Evolutionary conservation across 2,329 filamentous ascomycete genomes (phyloP).

Genomic region (Fusarium drepaniforme): DNA sequence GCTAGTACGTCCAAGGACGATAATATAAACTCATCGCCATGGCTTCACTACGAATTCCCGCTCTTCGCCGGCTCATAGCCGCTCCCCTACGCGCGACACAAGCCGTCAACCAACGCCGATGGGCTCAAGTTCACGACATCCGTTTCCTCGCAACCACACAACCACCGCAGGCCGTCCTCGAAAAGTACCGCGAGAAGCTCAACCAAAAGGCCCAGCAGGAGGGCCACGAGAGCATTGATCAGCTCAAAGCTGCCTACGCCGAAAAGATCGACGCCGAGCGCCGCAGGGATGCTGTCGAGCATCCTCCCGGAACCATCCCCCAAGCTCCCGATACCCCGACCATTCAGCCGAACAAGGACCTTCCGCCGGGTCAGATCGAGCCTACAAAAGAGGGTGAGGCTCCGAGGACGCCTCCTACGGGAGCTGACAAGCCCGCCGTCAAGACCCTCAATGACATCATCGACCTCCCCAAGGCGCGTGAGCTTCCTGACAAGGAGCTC

Average conservation of each 20-base stretch:
- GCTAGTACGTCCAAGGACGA: slow-evolving; percentile 10
- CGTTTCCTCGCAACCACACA: slow-evolving; percentile 88
- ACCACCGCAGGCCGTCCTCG: slow-evolving; percentile 74
- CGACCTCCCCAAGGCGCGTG: slow-evolving; percentile 81
- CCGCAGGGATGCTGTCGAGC: slow-evolving; percentile 72
- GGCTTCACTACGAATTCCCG: slow-evolving; percentile 61
- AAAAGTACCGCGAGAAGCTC: slow-evolving; percentile 91
- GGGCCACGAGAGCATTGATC: slow-evolving; percentile 76
- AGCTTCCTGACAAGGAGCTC: slow-evolving; percentile 84
- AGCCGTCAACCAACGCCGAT: slow-evolving; percentile 75
- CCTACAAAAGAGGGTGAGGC: slow-evolving; percentile 23
- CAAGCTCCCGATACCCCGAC: slow-evolving; percentile 52
- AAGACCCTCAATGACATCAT: slow-evolving; percentile 69
- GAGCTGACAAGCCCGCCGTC: slow-evolving; percentile 48
- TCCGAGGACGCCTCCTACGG: slow-evolving; percentile 27
- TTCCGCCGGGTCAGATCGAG: slow-evolving; percentile 41
- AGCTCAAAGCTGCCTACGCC: slow-evolving; percentile 85
- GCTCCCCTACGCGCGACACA: slow-evolving; percentile 49
- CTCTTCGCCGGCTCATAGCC: slow-evolving; percentile 60
- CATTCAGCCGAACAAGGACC: slow-evolving; percentile 52
- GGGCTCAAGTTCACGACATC: slow-evolving; percentile 93
- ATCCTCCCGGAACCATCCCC: slow-evolving; percentile 47
- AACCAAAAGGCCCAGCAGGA: slow-evolving; percentile 82
- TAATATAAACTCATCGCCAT: slow-evolving; percentile 49
- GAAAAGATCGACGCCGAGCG: slow-evolving; percentile 83